These are phyloP conservation scores for Podospora appendiculata DNA, from an alignment of 495 filamentous ascomycete species.

Conservation along the genomic window DNA sequence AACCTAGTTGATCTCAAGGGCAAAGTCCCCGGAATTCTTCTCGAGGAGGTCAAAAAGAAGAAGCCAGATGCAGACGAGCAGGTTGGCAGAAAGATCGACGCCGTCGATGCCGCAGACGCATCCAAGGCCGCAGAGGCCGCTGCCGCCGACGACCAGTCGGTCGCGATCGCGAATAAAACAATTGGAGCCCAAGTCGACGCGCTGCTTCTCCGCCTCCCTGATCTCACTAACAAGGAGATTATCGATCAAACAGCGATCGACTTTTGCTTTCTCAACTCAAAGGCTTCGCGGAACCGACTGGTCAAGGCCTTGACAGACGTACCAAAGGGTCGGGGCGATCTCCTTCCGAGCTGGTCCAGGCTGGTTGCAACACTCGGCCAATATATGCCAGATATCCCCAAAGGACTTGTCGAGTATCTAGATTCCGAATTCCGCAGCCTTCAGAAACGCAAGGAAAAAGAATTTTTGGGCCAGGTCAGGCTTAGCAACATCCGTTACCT, in stretches of 20 bases:
- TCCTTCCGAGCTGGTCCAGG: slow-evolving; percentile 87
- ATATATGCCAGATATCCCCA: slow-evolving; percentile 87
- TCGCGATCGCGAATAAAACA: slow-evolving; percentile 92
- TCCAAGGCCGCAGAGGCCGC: slow-evolving; percentile 39
- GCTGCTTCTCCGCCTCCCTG: slow-evolving; percentile 76
- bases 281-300: slow-evolving; percentile 89
- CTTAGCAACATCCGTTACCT: slow-evolving; percentile 94
- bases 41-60: slow-evolving; percentile 95
- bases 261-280: slow-evolving; percentile 98
- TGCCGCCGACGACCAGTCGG: slow-evolving; percentile 72
- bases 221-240: slow-evolving; percentile 82
- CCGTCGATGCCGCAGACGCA: slow-evolving; percentile 42
- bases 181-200: slow-evolving; percentile 96
- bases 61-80: slow-evolving; percentile 65
- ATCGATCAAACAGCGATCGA: slow-evolving; percentile 89
- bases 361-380: slow-evolving; percentile 88
- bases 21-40: slow-evolving; percentile 84
- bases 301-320: slow-evolving; percentile 91
- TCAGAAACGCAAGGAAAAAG: slow-evolving; percentile 96
- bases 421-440: slow-evolving; percentile 97
- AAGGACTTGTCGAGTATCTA: slow-evolving; percentile 85
- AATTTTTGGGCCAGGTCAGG: slow-evolving; percentile 89
- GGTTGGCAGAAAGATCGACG: slow-evolving; percentile 48
- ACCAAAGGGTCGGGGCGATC: slow-evolving; percentile 84
- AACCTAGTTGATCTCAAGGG: slow-evolving; percentile 92